phyloP scores from a whole-genome alignment of 1,139 yeast genomes.

The Suhomyces ambrosiae region DNA sequence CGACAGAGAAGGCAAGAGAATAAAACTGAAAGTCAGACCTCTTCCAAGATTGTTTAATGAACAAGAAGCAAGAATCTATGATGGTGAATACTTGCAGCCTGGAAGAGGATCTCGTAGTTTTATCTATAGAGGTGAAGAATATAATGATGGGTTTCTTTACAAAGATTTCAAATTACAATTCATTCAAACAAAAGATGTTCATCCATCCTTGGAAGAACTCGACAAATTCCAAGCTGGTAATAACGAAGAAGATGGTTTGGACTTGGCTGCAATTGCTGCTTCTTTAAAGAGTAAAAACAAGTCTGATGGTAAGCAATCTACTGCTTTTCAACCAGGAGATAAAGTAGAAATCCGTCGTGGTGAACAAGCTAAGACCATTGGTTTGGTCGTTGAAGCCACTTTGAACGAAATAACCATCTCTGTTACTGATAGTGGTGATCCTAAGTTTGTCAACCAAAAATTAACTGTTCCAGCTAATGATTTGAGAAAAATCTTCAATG shows the following conservation, averaged over 20 bases:
- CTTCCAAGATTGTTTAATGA: constrained; percentile 84
- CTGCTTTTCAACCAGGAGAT: constrained; percentile 89
- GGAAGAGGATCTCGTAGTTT: constrained; percentile 76
- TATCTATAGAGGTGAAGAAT: constrained; percentile 83
- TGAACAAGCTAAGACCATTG: constrained; percentile 89
- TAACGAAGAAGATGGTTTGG: constrained; percentile 76
- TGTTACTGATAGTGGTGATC: constrained; percentile 54
- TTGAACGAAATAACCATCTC: constrained; percentile 64
- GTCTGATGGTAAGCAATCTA: constrained; percentile 33
- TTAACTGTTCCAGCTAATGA: constrained; percentile 74
- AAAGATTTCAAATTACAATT: constrained; percentile 86
- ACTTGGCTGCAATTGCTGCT: constrained; percentile 81
- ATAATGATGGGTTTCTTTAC: constrained; percentile 80
- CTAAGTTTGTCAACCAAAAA: constrained; percentile 50
- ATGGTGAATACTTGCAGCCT: constrained; percentile 62
- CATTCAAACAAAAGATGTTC: constrained; percentile 79
- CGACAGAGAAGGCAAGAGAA: constrained; percentile 57
- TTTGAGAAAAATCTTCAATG: constrained; percentile 78
- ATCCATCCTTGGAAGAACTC: constrained; percentile 86
- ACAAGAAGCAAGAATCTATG: constrained; percentile 59
- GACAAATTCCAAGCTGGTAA: constrained; percentile 75
- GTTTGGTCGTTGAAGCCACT: constrained; percentile 71
- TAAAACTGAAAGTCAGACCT: constrained; percentile 65
- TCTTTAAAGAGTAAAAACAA: constrained; percentile 63
- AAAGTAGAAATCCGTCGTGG: constrained; percentile 89